phyloP scores from a whole-genome alignment of 2,329 filamentous ascomycete species.

The Pseudogymnoascus sp. region DNA sequence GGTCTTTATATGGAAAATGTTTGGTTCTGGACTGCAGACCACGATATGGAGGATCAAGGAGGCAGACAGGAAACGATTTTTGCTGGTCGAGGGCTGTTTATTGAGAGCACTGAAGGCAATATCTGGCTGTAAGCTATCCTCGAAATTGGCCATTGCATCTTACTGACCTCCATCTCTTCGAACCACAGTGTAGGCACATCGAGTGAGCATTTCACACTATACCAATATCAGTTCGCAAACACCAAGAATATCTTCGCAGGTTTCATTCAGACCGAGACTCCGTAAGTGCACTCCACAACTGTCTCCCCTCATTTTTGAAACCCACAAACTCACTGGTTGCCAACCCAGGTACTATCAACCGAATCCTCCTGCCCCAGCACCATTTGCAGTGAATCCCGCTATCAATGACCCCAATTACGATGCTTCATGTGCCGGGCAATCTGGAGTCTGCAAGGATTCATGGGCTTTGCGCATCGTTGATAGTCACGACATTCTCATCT shows the following conservation, averaged over 20 bases:
- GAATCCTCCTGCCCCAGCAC: slow-evolving; percentile 54
- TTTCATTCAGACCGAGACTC: slow-evolving; percentile 22
- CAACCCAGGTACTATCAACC: slow-evolving; percentile 54
- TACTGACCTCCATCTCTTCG: slow-evolving; percentile 66
- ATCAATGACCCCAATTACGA: slow-evolving; percentile 45
- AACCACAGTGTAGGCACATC: slow-evolving; percentile 54
- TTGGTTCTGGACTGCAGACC: slow-evolving; percentile 42
- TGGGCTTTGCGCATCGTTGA: slow-evolving; percentile 59
- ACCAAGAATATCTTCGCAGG: slow-evolving; percentile 23
- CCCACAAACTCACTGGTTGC: not conserved
- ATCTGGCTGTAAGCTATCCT: slow-evolving; percentile 41
- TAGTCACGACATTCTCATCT: slow-evolving; percentile 39
- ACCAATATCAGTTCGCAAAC: slow-evolving; percentile 44
- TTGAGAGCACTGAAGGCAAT: slow-evolving; percentile 40
- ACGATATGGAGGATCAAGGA: slow-evolving; percentile 32
- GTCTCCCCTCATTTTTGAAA: not conserved
- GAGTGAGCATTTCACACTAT: slow-evolving; percentile 45
- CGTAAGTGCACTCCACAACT: slow-evolving; percentile 39
- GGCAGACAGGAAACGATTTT: slow-evolving; percentile 50
- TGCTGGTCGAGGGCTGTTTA: slow-evolving; percentile 40
- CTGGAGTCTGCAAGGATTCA: slow-evolving; percentile 44
- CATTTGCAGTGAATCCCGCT: slow-evolving; percentile 41
- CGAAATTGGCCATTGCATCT: slow-evolving; percentile 41
- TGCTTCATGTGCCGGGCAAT: slow-evolving; percentile 33
- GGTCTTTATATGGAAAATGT: slow-evolving; percentile 45